Evolutionary conservation across 148 eudicot genomes (phyloP).

Genomic region (Rhododendron simsii): DNA sequence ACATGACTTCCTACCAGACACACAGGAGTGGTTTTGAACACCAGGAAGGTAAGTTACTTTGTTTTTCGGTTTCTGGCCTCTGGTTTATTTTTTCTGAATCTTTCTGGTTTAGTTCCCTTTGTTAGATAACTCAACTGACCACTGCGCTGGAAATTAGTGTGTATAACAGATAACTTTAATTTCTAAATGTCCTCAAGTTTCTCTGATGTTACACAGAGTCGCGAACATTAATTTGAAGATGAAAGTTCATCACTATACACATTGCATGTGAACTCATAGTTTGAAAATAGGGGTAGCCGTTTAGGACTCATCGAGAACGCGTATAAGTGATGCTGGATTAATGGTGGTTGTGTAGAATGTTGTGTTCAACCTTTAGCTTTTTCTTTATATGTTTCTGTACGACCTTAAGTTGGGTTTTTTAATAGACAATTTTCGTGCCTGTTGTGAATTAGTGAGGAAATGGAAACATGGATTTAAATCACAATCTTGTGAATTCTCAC

Average conservation of each 20-base stretch:
- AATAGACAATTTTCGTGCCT: too few species aligned
- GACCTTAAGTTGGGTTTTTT: background rate
- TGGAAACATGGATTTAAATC: too few species aligned
- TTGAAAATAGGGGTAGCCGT: background rate
- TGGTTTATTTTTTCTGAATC: background rate
- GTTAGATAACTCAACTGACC: background rate
- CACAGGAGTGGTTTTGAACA: slow-evolving; percentile 26
- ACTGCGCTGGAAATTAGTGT: background rate
- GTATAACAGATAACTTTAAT: background rate
- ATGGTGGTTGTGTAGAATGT: background rate
- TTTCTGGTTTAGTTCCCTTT: background rate
- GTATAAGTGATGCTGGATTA: background rate
- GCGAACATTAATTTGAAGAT: background rate
- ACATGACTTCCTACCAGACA: slow-evolving; percentile 44
- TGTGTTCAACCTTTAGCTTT: too few species aligned
- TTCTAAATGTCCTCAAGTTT: background rate
- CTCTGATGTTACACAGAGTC: background rate
- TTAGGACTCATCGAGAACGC: background rate
- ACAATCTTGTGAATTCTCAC: background rate
- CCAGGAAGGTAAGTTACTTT: slow-evolving; percentile 46
- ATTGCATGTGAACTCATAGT: background rate
- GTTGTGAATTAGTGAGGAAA: background rate
- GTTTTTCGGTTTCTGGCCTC: background rate
- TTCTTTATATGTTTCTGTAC: too few species aligned
- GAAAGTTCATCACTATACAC: background rate